Evolutionary conservation across 1,284 basidiomycete genomes (phyloP), one percentile per base, ranked within the genome.

Genomic region (Xanthoconium separans): DNA sequence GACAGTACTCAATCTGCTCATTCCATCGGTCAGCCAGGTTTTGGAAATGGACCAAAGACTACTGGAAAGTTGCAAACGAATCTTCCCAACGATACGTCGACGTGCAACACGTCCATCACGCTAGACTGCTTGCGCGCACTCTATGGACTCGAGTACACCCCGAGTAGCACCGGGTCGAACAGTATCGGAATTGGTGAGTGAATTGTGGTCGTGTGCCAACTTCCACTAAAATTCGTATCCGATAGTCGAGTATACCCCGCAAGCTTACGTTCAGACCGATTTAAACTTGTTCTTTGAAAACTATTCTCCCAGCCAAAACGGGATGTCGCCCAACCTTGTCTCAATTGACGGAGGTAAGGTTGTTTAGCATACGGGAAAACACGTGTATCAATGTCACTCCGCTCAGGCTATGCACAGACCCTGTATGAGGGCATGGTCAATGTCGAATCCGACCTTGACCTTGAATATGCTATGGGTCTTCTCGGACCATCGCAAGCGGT

Each of bases 401-500:
- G 34, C 61, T 16, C 59, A 75, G 69, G 65, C 6, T 69, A 61
- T 24, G 66, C 62, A 33, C 75, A 78, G 57, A 73, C 73, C 1
- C 42, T 53, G 18, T 53, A 70, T 15, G 63, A 70, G 48, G 63
- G 68, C 13, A 77, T 77, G 56, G 66, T 69, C 56, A 80, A 78
- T 47, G 77, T 72, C 22, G 80, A 81, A 66, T 75, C 75, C 11
- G 69, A 80, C 57, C 71, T 82, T 18, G 79, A 82, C 57, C 60
- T 82, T 22, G 69, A 82, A 57, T 82, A 80, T 54, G 71, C 65
- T 5, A 79, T 82, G 70, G 63, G 66, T n/a, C 67, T 82, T 22
- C 72, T 75, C 2, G 70, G 72, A 36, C 69, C 72, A 13, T 64
- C 69, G 12, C 69, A 72, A 51, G 63, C 54, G 1, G 70, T 81